Percentiles rank a stretch among this genome's conserved stretches.
Conservation (phyloP, 768 basidiomycete species). For the Postia placenta region DNA sequence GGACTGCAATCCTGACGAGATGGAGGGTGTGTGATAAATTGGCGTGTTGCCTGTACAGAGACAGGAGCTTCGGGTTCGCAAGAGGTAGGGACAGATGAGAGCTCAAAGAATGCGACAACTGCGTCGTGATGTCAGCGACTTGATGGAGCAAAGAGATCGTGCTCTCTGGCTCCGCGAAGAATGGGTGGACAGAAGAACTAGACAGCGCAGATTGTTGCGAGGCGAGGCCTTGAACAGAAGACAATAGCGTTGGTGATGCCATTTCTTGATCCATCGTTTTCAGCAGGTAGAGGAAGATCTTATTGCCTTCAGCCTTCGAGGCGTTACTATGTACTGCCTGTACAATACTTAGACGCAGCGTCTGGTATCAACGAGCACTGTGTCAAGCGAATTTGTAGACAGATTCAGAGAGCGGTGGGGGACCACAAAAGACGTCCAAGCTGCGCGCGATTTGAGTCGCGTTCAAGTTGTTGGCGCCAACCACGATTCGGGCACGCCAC, state of each 20-base stretch:
- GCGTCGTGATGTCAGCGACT: slow-evolving; percentile 44
- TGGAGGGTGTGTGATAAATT: slow-evolving; percentile 45
- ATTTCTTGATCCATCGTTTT: too few relatives aligned
- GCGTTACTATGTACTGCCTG: too few relatives aligned
- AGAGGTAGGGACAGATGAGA: slow-evolving; percentile 44
- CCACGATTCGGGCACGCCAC: too few relatives aligned
- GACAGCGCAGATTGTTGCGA: slow-evolving; percentile 13
- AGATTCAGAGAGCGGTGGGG: too few relatives aligned
- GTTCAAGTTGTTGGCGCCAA: too few relatives aligned
- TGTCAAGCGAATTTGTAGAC: too few relatives aligned
- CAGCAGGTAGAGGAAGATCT: too few relatives aligned
- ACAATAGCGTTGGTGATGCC: neutral
- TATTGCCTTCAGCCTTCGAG: too few relatives aligned
- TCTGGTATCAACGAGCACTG: too few relatives aligned
- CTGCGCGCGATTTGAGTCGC: too few relatives aligned
- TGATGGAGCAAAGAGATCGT: slow-evolving; percentile 38
- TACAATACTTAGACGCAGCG: too few relatives aligned
- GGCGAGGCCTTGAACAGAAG: slow-evolving; percentile 14
- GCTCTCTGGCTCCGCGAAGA: slow-evolving; percentile 15
- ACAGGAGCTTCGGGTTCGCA: slow-evolving; percentile 61
- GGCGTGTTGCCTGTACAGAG: slow-evolving; percentile 60
- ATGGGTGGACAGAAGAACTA: slow-evolving; percentile 21
- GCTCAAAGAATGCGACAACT: slow-evolving; percentile 49
- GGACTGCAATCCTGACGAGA: slow-evolving; percentile 34
- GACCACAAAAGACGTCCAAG: too few relatives aligned